These are phyloP conservation scores for Macaranga tanarius DNA, from an alignment of 441 rosid genomes.

Conservation along the genomic window DNA sequence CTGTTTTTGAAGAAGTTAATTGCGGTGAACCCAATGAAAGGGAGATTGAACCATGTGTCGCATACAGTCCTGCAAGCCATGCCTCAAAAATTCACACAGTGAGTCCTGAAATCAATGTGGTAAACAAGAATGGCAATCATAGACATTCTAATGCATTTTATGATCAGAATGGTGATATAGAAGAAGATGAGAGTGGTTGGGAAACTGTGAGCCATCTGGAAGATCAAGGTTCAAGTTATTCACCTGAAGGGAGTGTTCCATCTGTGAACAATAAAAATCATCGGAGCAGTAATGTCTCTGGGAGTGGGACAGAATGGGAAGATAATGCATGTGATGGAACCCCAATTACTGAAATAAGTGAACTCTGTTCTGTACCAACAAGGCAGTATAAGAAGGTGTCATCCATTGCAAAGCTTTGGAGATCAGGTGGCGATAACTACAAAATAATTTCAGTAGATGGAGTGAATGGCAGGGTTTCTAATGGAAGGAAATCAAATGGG, in stretches of 20 bases:
- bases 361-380: slow-evolving; percentile 57
- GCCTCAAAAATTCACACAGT: slow-evolving; percentile 50
- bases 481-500: slow-evolving; percentile 59
- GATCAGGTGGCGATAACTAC: slow-evolving; percentile 54
- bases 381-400: slow-evolving; percentile 62
- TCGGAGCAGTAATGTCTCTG: slow-evolving; percentile 52
- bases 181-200: slow-evolving; percentile 94
- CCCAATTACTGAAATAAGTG: slow-evolving; percentile 60
- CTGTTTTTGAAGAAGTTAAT: slow-evolving; percentile 72
- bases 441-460: slow-evolving; percentile 59
- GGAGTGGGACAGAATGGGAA: slow-evolving; percentile 55
- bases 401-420: slow-evolving; percentile 82
- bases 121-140: slow-evolving; percentile 34
- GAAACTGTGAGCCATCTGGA: slow-evolving; percentile 88
- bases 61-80: slow-evolving; percentile 57
- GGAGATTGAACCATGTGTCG: slow-evolving; percentile 55
- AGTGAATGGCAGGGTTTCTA: slow-evolving; percentile 51
- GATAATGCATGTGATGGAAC: slow-evolving; percentile 52
- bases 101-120: slow-evolving; percentile 45
- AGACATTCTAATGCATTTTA: slow-evolving; percentile 43
- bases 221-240: slow-evolving; percentile 87
- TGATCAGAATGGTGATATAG: slow-evolving; percentile 50
- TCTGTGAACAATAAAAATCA: slow-evolving; percentile 52
- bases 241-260: slow-evolving; percentile 64
- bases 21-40: slow-evolving; percentile 55